Evolutionary conservation across 1,284 basidiomycete genomes (phyloP).

Genomic region (Fomitopsis pinicola): DNA sequence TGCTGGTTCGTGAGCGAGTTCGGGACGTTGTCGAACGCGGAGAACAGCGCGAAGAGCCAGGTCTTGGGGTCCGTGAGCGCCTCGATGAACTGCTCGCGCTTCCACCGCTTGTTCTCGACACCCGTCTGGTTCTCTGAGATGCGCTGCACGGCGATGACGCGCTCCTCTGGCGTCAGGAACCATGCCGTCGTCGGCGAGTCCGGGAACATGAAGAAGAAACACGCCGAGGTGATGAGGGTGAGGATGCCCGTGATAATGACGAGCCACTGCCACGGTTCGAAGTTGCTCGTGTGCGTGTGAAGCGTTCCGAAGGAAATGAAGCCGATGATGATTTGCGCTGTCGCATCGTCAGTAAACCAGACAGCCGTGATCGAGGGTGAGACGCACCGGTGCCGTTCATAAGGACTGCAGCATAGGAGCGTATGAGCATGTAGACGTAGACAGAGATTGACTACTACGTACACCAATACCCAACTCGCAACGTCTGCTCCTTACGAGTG

Average conservation of each 20-base stretch:
- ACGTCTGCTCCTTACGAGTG: constrained; percentile 67
- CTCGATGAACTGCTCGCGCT: constrained; percentile 52
- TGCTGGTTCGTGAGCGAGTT: constrained; percentile 72
- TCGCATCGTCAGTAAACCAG: not conserved
- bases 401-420: constrained; percentile 32
- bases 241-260: constrained; percentile 59
- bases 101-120: constrained; percentile 36
- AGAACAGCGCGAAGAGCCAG: constrained; percentile 65
- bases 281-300: constrained; percentile 49
- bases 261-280: constrained; percentile 64
- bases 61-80: constrained; percentile 65
- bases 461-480: constrained; percentile 80
- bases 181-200: constrained; percentile 67
- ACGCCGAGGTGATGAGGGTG: constrained; percentile 46
- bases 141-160: constrained; percentile 57
- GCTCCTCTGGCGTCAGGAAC: constrained; percentile 62
- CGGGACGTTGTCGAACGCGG: constrained; percentile 59
- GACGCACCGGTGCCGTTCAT: constrained; percentile 39
- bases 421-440: constrained; percentile 6
- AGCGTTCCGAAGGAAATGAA: constrained; percentile 67
- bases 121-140: constrained; percentile 43
- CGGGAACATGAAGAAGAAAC: constrained; percentile 67
- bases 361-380: not conserved
- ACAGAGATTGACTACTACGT: constrained; percentile 28
- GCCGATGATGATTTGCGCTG: constrained; percentile 55